Conservation (phyloP, 176 grass and related monocot genomes). For the Alopecurus myosuroides region DNA sequence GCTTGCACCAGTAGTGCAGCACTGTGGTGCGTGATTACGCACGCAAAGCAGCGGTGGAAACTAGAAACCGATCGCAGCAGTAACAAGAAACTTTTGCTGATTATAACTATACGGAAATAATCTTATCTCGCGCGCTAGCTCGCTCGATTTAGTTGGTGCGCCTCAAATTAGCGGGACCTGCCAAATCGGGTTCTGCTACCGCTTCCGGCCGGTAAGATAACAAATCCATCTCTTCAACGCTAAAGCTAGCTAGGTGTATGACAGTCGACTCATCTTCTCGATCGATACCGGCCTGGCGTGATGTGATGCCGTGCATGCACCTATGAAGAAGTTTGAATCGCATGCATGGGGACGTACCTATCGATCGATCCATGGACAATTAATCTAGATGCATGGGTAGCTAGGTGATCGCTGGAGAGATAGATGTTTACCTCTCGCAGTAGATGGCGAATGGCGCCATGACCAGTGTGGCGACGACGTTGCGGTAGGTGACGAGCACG, state of each 20-base stretch:
- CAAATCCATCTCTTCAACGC: not conserved
- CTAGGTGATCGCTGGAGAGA: not conserved
- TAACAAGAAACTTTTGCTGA: not conserved
- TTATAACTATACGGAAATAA: not conserved
- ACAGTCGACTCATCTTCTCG: not conserved
- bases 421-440: conserved; percentile 47
- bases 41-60: not conserved
- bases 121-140: not conserved
- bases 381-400: not conserved
- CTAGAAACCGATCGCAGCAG: not conserved
- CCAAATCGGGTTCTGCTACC: not conserved
- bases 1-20: not conserved
- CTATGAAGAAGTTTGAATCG: not conserved
- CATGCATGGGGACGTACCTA: not conserved
- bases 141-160: not conserved
- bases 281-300: not conserved
- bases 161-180: not conserved
- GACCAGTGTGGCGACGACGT: conserved; percentile 43
- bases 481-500: conserved; percentile 85
- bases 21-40: not conserved
- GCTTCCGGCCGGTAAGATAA: not conserved
- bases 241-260: not conserved
- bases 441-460: conserved; percentile 68
- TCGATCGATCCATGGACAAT: not conserved
- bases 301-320: too few relatives aligned